Evolutionary conservation across 352 stramenopile genomes (phyloP), one percentile per base, ranked within the genome.

Genomic region (Phytophthora multivora): DNA sequence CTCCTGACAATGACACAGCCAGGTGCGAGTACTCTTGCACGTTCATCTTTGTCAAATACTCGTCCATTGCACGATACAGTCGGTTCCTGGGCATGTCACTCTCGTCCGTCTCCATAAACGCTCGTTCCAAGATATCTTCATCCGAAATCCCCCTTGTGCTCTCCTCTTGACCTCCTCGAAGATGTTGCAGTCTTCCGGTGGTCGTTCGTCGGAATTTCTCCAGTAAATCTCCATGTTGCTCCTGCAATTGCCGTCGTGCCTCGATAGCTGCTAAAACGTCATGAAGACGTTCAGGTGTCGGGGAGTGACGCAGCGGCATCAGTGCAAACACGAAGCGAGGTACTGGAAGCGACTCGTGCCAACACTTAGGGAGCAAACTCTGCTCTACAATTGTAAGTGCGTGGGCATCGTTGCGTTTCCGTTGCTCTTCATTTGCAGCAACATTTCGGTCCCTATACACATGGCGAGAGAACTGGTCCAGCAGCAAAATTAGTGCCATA

Each of bases 1-100:
- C 95, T 42, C 96, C 96, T 5, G 93, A 98, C 18, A 98, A 75
- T 35, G 91, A 98, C 7, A 98, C 86, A 23, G 96, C 91, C 30
- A 95, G 40, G 53, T 86, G 63, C 13, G 79, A 66, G 51, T 77
- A 64, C 26, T 69, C 42, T 3, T 33, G 35, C 12, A 74, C 76
- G 35, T 73, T 63, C 77, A 89, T 85, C 28, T 65, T 41, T 2
- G 63, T 51, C 6, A 96, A 54, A 48, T 89, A 97, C 51, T 79
- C 71, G 59, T 93, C 68, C 75, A 96, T 93, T 0, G 76, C 59
- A 21, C 65, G 66, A 64, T 89, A 91, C 26, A 96, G 66, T 8
- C 63, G 66, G 46, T 93, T 66, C 51, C 82, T 80, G n/a, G 69
- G 65, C 77, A 93, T 81, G 35, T 91, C 83, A 28, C 51, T 66